phyloP scores from a whole-genome alignment of 129 eudicot species.

The Pulicaria dysenterica region DNA sequence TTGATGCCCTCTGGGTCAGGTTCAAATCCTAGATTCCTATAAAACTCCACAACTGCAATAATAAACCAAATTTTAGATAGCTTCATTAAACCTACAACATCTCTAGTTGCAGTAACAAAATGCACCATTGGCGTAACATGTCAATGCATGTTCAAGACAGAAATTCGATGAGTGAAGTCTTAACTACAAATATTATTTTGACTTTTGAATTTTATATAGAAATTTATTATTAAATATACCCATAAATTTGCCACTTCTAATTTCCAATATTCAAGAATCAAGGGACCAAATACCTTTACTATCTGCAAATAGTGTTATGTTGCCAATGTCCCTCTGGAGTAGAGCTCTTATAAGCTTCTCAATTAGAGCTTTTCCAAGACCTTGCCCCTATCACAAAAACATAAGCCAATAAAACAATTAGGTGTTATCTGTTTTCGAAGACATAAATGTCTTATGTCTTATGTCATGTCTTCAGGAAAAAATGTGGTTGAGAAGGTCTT shows the following conservation, averaged over 20 bases:
- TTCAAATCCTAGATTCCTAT: slow-evolving; percentile 83
- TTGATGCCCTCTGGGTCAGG: slow-evolving; percentile 98
- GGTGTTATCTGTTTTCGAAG: no score
- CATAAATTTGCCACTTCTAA: background rate
- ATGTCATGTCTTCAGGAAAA: no score
- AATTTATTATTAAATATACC: background rate
- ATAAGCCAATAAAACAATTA: background rate
- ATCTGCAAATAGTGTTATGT: slow-evolving; percentile 81
- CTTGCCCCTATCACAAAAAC: slow-evolving; percentile 70
- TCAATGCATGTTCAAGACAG: background rate
- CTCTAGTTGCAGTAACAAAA: background rate
- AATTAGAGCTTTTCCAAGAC: slow-evolving; percentile 89
- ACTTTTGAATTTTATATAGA: background rate
- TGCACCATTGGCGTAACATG: background rate
- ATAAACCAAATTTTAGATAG: slow-evolving; percentile 22
- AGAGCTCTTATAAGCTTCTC: slow-evolving; percentile 88
- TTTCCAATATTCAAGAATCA: slow-evolving; percentile 1
- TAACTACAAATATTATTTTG: background rate
- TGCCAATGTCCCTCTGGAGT: slow-evolving; percentile 94
- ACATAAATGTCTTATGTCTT: no score
- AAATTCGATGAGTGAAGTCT: no score
- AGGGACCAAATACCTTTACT: slow-evolving; percentile 52
- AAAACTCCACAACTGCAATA: slow-evolving; percentile 93
- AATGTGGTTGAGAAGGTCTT: no score
- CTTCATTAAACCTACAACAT: background rate